These are phyloP conservation scores for Zymoseptoria passerinii DNA, from an alignment of 2,329 filamentous ascomycete species.

Conservation along the genomic window DNA sequence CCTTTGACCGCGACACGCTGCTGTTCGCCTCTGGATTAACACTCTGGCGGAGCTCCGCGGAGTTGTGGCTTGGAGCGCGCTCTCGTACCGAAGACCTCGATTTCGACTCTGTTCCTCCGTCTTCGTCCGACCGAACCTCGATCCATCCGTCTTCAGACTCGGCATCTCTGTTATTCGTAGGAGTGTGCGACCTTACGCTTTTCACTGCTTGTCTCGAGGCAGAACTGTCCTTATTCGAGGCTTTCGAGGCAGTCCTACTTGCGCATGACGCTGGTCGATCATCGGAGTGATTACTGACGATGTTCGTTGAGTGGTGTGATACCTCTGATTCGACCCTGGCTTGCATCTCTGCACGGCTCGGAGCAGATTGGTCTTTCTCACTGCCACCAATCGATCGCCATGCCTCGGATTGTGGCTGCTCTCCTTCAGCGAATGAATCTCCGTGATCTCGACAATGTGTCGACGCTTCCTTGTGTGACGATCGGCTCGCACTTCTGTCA, in stretches of 20 bases:
- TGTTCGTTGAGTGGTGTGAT: neutral
- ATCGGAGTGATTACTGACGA: neutral
- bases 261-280: neutral
- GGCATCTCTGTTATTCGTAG: neutral
- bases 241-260: neutral
- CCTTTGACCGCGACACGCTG: neutral
- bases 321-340: conserved; percentile 5
- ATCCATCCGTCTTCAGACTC: neutral
- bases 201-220: neutral
- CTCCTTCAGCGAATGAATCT: neutral
- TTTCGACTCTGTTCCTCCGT: neutral
- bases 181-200: neutral
- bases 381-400: neutral
- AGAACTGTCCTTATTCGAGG: neutral
- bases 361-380: neutral
- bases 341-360: conserved; percentile 1
- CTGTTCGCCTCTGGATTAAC: neutral
- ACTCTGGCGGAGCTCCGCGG: neutral
- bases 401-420: neutral
- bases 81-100: neutral
- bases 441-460: neutral
- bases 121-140: neutral
- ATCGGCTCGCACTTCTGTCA: neutral
- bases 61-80: neutral
- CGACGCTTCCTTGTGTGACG: neutral